Percentiles rank a stretch among this genome's conserved stretches.
Evolutionary conservation across 192 early-diverging fungal genomes (phyloP).

Genomic region (Entomortierella chlamydospora): DNA sequence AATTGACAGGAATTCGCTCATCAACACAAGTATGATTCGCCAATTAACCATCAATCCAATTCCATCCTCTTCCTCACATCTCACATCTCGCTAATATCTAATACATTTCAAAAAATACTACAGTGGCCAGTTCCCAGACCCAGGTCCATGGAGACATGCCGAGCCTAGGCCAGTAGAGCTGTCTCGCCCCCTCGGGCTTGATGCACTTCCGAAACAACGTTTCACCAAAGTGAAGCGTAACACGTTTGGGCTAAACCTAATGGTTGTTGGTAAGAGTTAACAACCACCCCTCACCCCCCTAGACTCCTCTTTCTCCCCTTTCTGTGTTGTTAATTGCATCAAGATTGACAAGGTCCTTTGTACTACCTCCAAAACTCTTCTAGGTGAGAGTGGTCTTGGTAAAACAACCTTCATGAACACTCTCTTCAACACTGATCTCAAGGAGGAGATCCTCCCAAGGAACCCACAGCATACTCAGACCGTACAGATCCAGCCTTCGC

Average conservation of each 20-base stretch:
- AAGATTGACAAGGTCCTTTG: not conserved
- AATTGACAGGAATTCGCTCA: constrained; percentile 61
- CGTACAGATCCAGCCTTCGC: constrained; percentile 85
- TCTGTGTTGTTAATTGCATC: not conserved
- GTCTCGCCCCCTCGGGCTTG: constrained; percentile 72
- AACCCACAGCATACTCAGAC: constrained; percentile 76
- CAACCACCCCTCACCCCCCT: not conserved
- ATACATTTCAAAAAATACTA: no score
- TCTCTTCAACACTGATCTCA: constrained; percentile 91
- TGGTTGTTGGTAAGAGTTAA: constrained; percentile 86
- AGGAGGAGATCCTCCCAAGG: constrained; percentile 74
- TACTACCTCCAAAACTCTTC: not conserved
- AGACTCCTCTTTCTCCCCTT: not conserved
- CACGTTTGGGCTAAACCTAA: constrained; percentile 90
- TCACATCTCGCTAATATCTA: no score
- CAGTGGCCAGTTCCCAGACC: constrained; percentile 74
- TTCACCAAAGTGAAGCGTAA: constrained; percentile 70
- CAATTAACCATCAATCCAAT: no score
- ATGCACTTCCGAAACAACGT: constrained; percentile 74
- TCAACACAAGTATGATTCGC: constrained; percentile 64
- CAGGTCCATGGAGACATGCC: constrained; percentile 84
- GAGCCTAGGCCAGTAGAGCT: constrained; percentile 64
- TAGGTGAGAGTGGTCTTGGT: constrained; percentile 94
- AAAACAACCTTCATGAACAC: constrained; percentile 99
- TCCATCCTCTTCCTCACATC: no score